Evolutionary conservation across 108 stramenopile species (phyloP).

Genomic region (Cyclotella distinguenda): DNA sequence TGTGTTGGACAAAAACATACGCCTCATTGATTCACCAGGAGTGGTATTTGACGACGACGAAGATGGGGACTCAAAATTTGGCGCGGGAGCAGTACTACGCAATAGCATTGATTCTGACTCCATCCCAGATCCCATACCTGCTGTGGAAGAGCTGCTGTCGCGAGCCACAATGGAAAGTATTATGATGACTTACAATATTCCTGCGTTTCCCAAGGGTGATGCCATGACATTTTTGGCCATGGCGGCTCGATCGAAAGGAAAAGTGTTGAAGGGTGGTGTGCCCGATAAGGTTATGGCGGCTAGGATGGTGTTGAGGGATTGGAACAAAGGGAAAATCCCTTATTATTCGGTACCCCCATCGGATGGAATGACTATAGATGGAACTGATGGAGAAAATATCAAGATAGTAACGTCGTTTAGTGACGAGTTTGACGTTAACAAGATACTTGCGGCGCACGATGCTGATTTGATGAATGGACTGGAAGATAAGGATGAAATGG

Average conservation of each 20-base stretch:
- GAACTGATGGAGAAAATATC: slow-evolving; percentile 38
- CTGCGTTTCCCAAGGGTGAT: slow-evolving; percentile 78
- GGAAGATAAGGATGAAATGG: slow-evolving; percentile 86
- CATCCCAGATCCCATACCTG: slow-evolving; percentile 90
- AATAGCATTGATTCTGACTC: slow-evolving; percentile 96
- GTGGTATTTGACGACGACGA: slow-evolving; percentile 93
- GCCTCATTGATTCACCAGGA: slow-evolving; percentile 97
- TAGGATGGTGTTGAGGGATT: slow-evolving; percentile 92
- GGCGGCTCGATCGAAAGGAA: slow-evolving; percentile 90
- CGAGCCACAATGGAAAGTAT: slow-evolving; percentile 85
- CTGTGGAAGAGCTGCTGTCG: slow-evolving; percentile 81
- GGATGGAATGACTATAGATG: slow-evolving; percentile 19
- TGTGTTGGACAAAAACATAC: slow-evolving; percentile 92
- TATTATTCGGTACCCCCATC: slow-evolving; percentile 88
- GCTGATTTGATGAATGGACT: slow-evolving; percentile 66
- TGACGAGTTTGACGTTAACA: slow-evolving; percentile 72
- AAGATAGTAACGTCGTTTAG: slow-evolving; percentile 70
- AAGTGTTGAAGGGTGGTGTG: slow-evolving; percentile 94
- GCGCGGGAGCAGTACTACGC: slow-evolving; percentile 66
- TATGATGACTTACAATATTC: slow-evolving; percentile 95
- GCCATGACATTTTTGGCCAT: slow-evolving; percentile 90
- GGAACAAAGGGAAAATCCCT: slow-evolving; percentile 95
- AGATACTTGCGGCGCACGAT: slow-evolving; percentile 59
- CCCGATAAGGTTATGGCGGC: slow-evolving; percentile 94
- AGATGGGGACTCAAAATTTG: slow-evolving; percentile 50